Base-by-base conservation (phyloP, 2,329 filamentous ascomycete species). In the Fusarium sp. region DNA sequence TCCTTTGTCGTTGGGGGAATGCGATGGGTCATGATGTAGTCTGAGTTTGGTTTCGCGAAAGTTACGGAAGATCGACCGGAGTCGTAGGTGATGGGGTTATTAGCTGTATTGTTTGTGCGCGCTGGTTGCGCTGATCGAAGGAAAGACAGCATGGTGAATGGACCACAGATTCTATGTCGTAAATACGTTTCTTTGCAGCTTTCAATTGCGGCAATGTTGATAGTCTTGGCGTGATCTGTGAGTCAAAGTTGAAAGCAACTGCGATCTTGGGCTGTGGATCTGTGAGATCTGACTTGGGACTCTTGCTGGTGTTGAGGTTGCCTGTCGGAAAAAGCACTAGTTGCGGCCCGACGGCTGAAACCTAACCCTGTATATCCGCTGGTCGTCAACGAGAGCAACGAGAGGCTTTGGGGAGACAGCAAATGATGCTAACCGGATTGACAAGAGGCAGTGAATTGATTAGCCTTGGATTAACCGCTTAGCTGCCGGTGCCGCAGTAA, bases 21-120 rank as follows among this genome's bases (percentile, higher is more conserved):
- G 5, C 55, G 55, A 60, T 61, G 59, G 7, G 59, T 61, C 59
- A 61, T 61, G 37, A 60, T 60, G 55, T 61, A 60, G 23, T 60
- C 46, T 37, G 59, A 61, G 20, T 48, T 48, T 16, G 59, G 59
- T 2, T 21, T 32, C 5, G 45, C 46, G 4, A 61, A 61, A 8
- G 28, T 53, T 3, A 61, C 55, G 1, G 59, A 61, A 9, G 59
- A 61, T 9, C 58, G 47, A 28, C 55, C 59, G 21, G 43, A 40
- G 18, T 61, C 59, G 14, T 61, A 61, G 0, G 16, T 21, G 5
- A 61, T 51, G 18, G 59, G 55, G 16, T 61, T 61, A 7, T 53
- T 60, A 1, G 40, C 20, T n/a, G 55, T 37, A 20, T 60, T 61
- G 10, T 51, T 58, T 14, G 45, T 61, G 6, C 59, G 59, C 1